Percentiles rank a stretch among this genome's conserved stretches.
Evolutionary conservation across 2,329 filamentous ascomycete genomes (phyloP).

Genomic region (Trichothecium roseum): DNA sequence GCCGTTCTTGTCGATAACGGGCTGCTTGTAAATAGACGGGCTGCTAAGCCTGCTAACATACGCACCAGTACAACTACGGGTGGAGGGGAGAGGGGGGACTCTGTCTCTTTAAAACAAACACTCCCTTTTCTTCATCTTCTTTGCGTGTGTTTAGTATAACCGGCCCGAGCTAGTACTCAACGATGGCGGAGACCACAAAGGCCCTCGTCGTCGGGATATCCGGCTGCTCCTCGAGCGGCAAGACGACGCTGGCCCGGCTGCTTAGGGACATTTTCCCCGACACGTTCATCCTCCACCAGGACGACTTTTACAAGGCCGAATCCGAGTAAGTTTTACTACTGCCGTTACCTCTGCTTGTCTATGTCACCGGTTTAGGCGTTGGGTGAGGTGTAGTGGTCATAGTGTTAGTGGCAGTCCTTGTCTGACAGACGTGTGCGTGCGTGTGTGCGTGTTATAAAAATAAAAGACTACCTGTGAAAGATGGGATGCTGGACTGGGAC

Average conservation of each 20-base stretch:
- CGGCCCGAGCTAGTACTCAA: too few relatives aligned
- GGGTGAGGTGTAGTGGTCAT: not conserved
- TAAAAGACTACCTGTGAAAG: constrained; percentile 40
- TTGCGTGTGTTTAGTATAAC: too few relatives aligned
- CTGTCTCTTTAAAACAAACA: too few relatives aligned
- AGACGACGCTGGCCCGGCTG: constrained; percentile 83
- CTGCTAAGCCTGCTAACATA: too few relatives aligned
- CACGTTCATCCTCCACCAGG: constrained; percentile 80
- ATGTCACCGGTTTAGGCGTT: too few relatives aligned
- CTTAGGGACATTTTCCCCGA: constrained; percentile 71
- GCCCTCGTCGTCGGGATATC: constrained; percentile 70
- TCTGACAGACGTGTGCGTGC: not conserved
- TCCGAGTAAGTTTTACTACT: constrained; percentile 39
- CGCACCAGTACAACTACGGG: too few relatives aligned
- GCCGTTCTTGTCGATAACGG: too few relatives aligned
- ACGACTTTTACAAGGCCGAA: constrained; percentile 90
- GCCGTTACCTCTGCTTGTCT: not conserved
- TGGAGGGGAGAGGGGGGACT: too few relatives aligned
- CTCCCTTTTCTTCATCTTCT: too few relatives aligned
- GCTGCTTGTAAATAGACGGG: too few relatives aligned
- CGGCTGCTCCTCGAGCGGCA: constrained; percentile 85
- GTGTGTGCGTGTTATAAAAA: not conserved
- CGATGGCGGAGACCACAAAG: constrained; percentile 27
- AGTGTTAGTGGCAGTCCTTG: not conserved
- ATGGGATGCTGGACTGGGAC: constrained; percentile 80